Base-by-base conservation (phyloP, 1,284 basidiomycete genomes). In the Cutaneotrichosporon spelunceum region DNA sequence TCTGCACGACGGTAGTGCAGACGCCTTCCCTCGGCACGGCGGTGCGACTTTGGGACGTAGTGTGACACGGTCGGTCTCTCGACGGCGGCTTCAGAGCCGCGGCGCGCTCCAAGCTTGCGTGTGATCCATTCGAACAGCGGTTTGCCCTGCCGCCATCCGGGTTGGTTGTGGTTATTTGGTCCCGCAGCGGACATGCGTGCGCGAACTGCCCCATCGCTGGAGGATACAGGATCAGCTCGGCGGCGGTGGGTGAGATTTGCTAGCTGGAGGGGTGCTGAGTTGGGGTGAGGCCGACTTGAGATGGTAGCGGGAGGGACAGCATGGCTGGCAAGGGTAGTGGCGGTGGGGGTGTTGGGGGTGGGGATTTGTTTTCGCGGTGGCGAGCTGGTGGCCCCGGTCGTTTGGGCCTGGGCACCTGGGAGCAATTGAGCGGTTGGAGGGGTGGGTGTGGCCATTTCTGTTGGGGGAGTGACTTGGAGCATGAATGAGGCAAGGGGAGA, bases 51-150 rank as follows among this genome's bases (percentile, higher is more conserved):
- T 39, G 47, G 52, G 34, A 56, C 42, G 13, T 45, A 39, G 44
- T 42, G 44, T 30, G 56, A 33, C n/a, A 53, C 55, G 39, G 39
- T 3, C 2, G 50, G 34, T 47, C 55, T 49, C 26, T 50, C 50
- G 33, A 64, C 66, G 16, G 63, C 53, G 53, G 56, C 59, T 62
- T 69, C 30, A 64, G 71, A 60, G 65, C 48, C 49, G 26, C 74
- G 67, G 0, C 69, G 66, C 8, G 66, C 68, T 10, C 71, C 73
- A 19, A 93, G 82, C 77, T 94, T 94, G 67, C 90, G 86, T 68
- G 91, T 88, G 68, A 94, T 87, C 91, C 91, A 94, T 69, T 91
- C 90, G 71, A 93, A 88, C 68, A 94, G 87, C 3, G 91, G 91
- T 75, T 92, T 91, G 44, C 62, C 67, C n/a, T 52, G 57, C 11